Evolutionary conservation across 208 protist species (phyloP).

Genomic region (Crithidia bombi): DNA sequence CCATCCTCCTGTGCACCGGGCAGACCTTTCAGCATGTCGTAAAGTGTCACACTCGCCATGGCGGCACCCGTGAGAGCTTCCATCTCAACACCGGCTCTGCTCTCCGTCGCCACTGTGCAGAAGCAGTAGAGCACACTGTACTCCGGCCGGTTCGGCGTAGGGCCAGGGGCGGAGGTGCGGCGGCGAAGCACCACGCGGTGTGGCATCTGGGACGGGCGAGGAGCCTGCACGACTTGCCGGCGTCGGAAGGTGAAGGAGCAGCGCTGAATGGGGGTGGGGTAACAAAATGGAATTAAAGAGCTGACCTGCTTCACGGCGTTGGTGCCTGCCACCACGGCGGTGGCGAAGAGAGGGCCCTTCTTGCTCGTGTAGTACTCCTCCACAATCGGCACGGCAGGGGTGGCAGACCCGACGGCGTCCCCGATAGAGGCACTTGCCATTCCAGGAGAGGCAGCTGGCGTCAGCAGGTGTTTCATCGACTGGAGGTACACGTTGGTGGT

Average conservation of each 20-base stretch:
- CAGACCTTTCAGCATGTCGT: slow-evolving; percentile 86
- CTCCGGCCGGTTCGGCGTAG: slow-evolving; percentile 38
- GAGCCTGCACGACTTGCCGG: slow-evolving; percentile 43
- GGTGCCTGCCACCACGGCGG: slow-evolving; percentile 90
- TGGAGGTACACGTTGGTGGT: slow-evolving; percentile 65
- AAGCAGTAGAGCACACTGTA: slow-evolving; percentile 89
- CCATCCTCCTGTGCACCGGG: slow-evolving; percentile 86
- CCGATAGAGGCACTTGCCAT: background rate
- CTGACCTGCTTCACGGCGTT: slow-evolving; percentile 94
- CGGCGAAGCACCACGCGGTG: slow-evolving; percentile 81
- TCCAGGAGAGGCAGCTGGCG: slow-evolving; percentile 34
- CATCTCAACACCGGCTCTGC: slow-evolving; percentile 96
- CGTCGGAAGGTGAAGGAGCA: slow-evolving; percentile 90
- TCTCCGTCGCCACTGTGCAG: slow-evolving; percentile 84
- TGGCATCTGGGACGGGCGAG: slow-evolving; percentile 64
- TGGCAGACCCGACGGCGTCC: slow-evolving; percentile 2
- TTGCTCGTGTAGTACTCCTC: slow-evolving; percentile 90
- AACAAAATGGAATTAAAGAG: slow-evolving; percentile 95
- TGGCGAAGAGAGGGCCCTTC: slow-evolving; percentile 87
- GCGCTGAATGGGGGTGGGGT: slow-evolving; percentile 89
- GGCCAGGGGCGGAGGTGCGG: slow-evolving; percentile 43
- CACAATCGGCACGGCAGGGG: slow-evolving; percentile 49
- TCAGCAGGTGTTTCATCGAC: slow-evolving; percentile 73
- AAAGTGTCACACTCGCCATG: slow-evolving; percentile 88
- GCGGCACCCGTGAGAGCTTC: slow-evolving; percentile 94